These are phyloP conservation scores for Solanum lignicaule DNA, from an alignment of 257 asterid genomes.

Conservation along the genomic window DNA sequence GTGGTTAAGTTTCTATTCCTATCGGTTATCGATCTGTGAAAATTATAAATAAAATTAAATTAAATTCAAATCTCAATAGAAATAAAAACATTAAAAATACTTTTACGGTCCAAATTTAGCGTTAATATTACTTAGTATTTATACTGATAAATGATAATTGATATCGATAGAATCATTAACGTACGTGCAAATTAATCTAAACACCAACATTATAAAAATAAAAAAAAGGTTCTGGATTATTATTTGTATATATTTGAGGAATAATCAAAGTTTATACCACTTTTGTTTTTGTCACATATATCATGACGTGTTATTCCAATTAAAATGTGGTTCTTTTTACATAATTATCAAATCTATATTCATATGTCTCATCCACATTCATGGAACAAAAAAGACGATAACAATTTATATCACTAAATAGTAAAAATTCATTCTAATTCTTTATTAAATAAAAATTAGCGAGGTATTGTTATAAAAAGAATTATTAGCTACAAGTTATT, in stretches of 20 bases:
- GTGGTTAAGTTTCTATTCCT: not conserved
- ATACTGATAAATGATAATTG: not conserved
- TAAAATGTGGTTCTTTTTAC: not conserved
- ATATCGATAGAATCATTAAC: not conserved
- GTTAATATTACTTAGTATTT: not conserved
- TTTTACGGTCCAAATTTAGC: not conserved
- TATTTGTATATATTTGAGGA: not conserved
- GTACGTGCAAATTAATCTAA: not conserved
- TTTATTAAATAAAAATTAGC: too few species aligned
- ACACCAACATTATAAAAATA: not conserved
- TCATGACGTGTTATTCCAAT: not conserved
- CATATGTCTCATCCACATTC: not conserved
- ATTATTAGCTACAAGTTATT: too few species aligned
- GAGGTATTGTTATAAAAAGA: not conserved
- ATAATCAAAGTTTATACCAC: not conserved
- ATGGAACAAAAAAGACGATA: not conserved
- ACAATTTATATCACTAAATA: not conserved
- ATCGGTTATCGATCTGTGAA: not conserved
- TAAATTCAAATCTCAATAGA: not conserved
- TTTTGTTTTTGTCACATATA: not conserved
- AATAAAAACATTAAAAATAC: not conserved
- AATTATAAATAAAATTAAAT: not conserved
- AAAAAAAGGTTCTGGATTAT: not conserved
- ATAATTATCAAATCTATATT: not conserved
- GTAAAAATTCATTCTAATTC: too few species aligned